phyloP scores from a whole-genome alignment of 169 alveolate species.

The Plasmodium gallinaceum region DNA sequence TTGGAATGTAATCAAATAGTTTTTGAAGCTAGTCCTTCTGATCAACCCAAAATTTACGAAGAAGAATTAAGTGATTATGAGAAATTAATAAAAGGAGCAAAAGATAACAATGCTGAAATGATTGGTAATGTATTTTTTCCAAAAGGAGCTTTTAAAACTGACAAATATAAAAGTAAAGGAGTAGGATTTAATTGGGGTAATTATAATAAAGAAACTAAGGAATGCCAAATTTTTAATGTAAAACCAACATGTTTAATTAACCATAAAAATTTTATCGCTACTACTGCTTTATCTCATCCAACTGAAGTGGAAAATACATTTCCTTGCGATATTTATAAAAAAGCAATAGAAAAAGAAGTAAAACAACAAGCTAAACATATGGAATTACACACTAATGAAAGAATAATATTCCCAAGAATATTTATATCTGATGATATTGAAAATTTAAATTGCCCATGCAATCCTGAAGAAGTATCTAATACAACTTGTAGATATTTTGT shows the following conservation, averaged over 20 bases:
- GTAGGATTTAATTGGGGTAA: constrained; percentile 86
- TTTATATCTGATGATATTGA: constrained; percentile 60
- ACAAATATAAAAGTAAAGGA: constrained; percentile 77
- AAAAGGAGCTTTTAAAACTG: constrained; percentile 62
- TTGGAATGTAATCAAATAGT: constrained; percentile 80
- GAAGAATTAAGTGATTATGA: constrained; percentile 52
- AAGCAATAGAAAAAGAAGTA: constrained; percentile 45
- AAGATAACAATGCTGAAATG: constrained; percentile 23
- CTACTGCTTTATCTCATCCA: constrained; percentile 83
- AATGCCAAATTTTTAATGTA: constrained; percentile 77
- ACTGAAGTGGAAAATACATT: constrained; percentile 76
- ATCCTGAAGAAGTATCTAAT: constrained; percentile 21
- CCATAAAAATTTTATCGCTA: constrained; percentile 79
- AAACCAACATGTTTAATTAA: constrained; percentile 84
- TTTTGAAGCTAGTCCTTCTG: constrained; percentile 83
- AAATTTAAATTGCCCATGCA: constrained; percentile 64
- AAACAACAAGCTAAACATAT: constrained; percentile 1
- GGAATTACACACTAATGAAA: constrained; percentile 2
- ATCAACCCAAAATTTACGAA: constrained; percentile 77
- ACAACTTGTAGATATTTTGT: constrained; percentile 40
- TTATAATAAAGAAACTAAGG: constrained; percentile 56
- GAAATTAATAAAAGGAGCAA: constrained; percentile 26
- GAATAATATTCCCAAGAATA: constrained; percentile 76
- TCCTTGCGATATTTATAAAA: constrained; percentile 82
- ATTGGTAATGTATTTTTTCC: constrained; percentile 69